Percentiles rank a stretch among this genome's conserved stretches.
Evolutionary conservation across 2,329 filamentous ascomycete species (phyloP).

Genomic region (Madurella fahalii): DNA sequence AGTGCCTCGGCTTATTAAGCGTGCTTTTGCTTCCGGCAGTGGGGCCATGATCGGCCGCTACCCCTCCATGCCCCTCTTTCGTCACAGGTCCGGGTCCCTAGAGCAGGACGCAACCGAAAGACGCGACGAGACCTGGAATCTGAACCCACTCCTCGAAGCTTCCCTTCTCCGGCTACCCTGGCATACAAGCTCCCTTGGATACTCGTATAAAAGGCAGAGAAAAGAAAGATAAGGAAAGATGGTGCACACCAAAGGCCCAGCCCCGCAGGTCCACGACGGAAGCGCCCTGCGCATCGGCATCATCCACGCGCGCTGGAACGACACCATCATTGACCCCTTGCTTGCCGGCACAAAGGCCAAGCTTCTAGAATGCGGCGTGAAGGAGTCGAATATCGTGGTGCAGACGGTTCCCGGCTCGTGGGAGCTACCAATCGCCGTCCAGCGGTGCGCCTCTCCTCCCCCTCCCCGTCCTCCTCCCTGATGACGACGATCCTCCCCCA

Average conservation of each 20-base stretch:
- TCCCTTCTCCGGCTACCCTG: not conserved
- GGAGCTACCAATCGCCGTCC: constrained; percentile 87
- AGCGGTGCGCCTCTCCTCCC: constrained; percentile 55
- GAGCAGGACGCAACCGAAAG: no score
- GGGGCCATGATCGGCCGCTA: not conserved
- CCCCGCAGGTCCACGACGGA: constrained; percentile 58
- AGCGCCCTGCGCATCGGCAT: constrained; percentile 83
- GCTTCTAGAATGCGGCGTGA: constrained; percentile 74
- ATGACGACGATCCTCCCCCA: not conserved
- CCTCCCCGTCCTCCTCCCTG: not conserved
- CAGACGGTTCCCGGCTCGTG: constrained; percentile 92
- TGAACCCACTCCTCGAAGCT: not conserved
- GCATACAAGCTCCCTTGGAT: not conserved
- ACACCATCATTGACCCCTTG: constrained; percentile 78
- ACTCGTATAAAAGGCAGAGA: constrained; percentile 31
- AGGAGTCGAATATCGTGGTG: constrained; percentile 80
- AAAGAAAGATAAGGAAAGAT: constrained; percentile 24
- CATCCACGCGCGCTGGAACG: constrained; percentile 95
- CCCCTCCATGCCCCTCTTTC: not conserved
- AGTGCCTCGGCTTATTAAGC: no score
- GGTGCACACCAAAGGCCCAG: constrained; percentile 53
- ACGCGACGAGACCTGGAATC: no score
- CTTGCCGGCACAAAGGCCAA: constrained; percentile 75
- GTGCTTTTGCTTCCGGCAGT: no score
- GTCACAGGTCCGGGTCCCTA: not conserved